Conservation (phyloP, 805 yeast genomes). For the Sugiyamaella mastotermitis region DNA sequence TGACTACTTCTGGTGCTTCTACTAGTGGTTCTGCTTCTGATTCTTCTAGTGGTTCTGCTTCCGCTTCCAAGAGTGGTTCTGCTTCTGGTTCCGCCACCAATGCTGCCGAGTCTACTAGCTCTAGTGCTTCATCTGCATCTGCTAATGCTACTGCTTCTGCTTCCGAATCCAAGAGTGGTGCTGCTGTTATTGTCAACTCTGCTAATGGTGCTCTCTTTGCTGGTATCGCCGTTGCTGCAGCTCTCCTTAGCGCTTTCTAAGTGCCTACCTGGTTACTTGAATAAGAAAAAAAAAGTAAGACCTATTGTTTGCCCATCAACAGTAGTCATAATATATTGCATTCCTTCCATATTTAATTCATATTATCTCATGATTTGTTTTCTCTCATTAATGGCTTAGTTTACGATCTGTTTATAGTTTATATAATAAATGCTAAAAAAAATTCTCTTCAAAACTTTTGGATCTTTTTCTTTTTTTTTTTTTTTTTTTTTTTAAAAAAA, state of each 20-base stretch:
- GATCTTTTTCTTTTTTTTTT: too few relatives aligned
- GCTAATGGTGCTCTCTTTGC: constrained; percentile 7
- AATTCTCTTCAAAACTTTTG: too few relatives aligned
- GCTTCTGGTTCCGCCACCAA: constrained; percentile 10
- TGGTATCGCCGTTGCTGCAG: constrained; percentile 9
- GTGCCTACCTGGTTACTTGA: not conserved
- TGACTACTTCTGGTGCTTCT: constrained; percentile 6
- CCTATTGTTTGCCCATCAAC: not conserved
- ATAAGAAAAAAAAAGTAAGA: not conserved
- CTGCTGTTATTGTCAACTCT: constrained; percentile 11
- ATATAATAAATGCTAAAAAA: too few relatives aligned
- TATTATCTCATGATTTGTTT: too few relatives aligned
- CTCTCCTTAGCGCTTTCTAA: constrained; percentile 3
- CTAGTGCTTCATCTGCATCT: constrained; percentile 11
- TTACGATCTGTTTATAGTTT: too few relatives aligned
- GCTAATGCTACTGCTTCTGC: constrained; percentile 6
- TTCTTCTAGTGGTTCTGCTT: constrained; percentile 9
- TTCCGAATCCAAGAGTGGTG: constrained; percentile 9
- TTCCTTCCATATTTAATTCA: not conserved
- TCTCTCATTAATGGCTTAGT: too few relatives aligned
- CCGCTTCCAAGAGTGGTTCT: constrained; percentile 13
- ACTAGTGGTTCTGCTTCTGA: constrained; percentile 10
- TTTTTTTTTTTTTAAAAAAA: too few relatives aligned
- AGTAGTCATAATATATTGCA: not conserved
- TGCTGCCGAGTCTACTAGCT: constrained; percentile 12